Conservation (phyloP, 441 rosid genomes). For the Erodium chrysanthum region DNA sequence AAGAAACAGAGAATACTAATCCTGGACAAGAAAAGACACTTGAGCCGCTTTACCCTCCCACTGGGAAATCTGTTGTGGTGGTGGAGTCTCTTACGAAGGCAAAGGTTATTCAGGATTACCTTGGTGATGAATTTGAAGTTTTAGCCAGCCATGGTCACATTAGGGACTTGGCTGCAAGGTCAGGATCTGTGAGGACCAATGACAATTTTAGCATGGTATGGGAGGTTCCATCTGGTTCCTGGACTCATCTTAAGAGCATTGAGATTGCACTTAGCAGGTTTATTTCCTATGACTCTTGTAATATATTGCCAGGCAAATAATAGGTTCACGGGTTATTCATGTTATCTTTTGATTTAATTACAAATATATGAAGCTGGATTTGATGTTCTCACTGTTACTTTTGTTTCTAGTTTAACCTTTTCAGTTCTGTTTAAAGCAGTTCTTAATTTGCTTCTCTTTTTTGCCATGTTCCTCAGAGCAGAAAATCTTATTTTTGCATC, state of each 20-base stretch:
- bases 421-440: conserved; percentile 16
- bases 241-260: conserved; percentile 96
- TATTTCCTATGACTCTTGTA: conserved; percentile 15
- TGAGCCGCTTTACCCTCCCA: conserved; percentile 65
- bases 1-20: conserved; percentile 29
- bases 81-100: conserved; percentile 93
- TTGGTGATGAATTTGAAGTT: conserved; percentile 80
- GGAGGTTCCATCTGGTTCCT: conserved; percentile 95
- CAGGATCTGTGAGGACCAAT: conserved; percentile 94
- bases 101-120: conserved; percentile 83
- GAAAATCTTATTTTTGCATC: conserved; percentile 93
- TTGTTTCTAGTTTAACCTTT: conserved; percentile 12
- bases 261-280: conserved; percentile 83
- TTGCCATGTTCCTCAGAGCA: conserved; percentile 61
- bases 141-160: conserved; percentile 94
- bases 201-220: conserved; percentile 98
- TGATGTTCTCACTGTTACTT: conserved; percentile 10
- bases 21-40: conserved; percentile 32
- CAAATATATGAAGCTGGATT: not conserved
- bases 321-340: not conserved
- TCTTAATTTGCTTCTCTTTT: conserved; percentile 32
- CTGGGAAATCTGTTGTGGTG: conserved; percentile 76
- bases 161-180: conserved; percentile 91
- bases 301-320: conserved; percentile 5
- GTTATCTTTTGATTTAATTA: not conserved